Evolutionary conservation across 2,329 filamentous ascomycete species (phyloP).

Genomic region (Colletotrichum chrysophilum): DNA sequence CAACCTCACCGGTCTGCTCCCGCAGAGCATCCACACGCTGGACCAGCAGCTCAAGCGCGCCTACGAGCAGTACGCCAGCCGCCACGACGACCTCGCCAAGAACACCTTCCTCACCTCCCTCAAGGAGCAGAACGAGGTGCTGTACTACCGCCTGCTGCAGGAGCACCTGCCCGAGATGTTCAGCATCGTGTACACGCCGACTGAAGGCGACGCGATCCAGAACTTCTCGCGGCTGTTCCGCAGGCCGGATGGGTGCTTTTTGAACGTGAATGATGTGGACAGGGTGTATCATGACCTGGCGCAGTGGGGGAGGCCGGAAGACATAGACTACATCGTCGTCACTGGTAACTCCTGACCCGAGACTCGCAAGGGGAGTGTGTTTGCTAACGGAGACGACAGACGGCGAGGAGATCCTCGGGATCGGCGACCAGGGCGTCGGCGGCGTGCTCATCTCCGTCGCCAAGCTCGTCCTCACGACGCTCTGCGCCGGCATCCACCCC

Average conservation of each 20-base stretch:
- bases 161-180: conserved; percentile 89
- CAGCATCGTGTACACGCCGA: conserved; percentile 88
- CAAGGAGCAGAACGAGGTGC: conserved; percentile 83
- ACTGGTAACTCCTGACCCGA: conserved; percentile 59
- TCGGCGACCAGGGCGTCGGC: conserved; percentile 87
- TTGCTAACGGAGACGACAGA: conserved; percentile 35
- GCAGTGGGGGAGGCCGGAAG: conserved; percentile 72
- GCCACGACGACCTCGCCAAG: conserved; percentile 72
- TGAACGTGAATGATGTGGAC: conserved; percentile 74
- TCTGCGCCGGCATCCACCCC: conserved; percentile 88
- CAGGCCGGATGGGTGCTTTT: conserved; percentile 79
- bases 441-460: conserved; percentile 85
- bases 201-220: conserved; percentile 86
- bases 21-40: conserved; percentile 73
- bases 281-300: conserved; percentile 69
- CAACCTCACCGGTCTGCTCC: conserved; percentile 74
- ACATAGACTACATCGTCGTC: conserved; percentile 89
- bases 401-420: conserved; percentile 79
- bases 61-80: conserved; percentile 77
- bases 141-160: conserved; percentile 79
- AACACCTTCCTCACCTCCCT: conserved; percentile 88
- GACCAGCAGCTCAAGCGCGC: conserved; percentile 79
- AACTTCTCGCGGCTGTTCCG: conserved; percentile 83
- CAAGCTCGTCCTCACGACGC: conserved; percentile 81
- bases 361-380: neutral